Evolutionary conservation across 129 eudicot genomes (phyloP).

Genomic region (Artemisia annua): DNA sequence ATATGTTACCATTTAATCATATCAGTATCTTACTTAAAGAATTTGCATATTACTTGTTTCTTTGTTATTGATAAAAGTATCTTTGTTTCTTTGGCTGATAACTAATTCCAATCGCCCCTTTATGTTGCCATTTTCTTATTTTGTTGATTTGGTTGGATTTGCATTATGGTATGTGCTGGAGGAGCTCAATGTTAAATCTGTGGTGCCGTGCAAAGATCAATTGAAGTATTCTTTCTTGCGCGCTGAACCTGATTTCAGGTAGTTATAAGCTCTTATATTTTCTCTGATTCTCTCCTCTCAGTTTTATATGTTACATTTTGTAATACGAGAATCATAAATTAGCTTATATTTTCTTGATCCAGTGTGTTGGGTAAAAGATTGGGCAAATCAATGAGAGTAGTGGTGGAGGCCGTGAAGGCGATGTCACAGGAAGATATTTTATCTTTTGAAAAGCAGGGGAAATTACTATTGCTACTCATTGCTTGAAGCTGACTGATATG

Average conservation of each 20-base stretch:
- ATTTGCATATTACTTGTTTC: no score
- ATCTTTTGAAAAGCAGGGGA: constrained; percentile 48
- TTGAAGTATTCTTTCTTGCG: constrained; percentile 76
- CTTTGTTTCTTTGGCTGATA: no score
- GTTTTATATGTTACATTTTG: neutral
- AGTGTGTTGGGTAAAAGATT: constrained; percentile 73
- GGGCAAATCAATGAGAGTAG: constrained; percentile 32
- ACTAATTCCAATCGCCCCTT: no score
- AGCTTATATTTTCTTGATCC: neutral
- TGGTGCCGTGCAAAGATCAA: constrained; percentile 50
- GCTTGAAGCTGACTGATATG: constrained; percentile 54
- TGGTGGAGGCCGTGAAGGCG: constrained; percentile 67
- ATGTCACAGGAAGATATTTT: constrained; percentile 83
- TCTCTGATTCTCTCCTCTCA: neutral
- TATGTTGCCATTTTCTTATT: constrained; percentile 5
- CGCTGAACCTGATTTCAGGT: constrained; percentile 92
- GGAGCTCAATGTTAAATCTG: no score
- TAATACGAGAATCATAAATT: neutral
- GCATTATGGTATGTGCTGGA: constrained; percentile 50
- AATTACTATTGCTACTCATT: constrained; percentile 49
- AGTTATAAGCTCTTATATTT: constrained; percentile 7
- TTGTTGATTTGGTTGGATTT: constrained; percentile 15
- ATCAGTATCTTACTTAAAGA: no score
- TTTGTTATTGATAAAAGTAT: no score
- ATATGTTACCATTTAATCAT: no score